Percentiles rank a stretch among this genome's conserved stretches.
Evolutionary conservation across 768 basidiomycete species (phyloP).

Genomic region (Hericium alpestre): DNA sequence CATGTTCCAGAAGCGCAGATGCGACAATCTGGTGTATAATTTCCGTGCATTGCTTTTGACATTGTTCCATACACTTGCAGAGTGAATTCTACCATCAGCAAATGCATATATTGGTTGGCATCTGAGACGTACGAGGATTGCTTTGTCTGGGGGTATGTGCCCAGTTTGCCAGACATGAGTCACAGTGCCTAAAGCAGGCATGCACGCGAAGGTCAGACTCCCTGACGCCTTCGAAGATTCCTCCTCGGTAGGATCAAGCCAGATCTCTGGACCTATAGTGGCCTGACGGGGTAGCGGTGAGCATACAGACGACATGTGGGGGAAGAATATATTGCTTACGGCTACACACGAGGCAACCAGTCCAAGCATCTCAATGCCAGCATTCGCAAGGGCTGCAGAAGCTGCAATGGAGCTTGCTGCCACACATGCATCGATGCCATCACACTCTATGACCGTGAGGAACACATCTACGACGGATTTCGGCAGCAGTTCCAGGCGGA

Average conservation of each 20-base stretch:
- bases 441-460: conserved; percentile 82
- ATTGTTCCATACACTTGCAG: conserved; percentile 61
- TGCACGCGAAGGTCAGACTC: conserved; percentile 67
- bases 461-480: conserved; percentile 92
- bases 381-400: conserved; percentile 83
- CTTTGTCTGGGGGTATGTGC: conserved; percentile 40
- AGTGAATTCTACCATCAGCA: neutral
- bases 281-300: conserved; percentile 31
- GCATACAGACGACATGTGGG: neutral
- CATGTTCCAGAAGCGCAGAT: conserved; percentile 48
- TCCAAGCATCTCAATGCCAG: conserved; percentile 85
- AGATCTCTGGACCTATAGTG: conserved; percentile 43
- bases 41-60: conserved; percentile 60
- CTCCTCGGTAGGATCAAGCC: conserved; percentile 72
- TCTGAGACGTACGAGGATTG: conserved; percentile 34
- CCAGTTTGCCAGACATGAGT: conserved; percentile 88
- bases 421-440: conserved; percentile 83
- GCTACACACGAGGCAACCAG: conserved; percentile 78
- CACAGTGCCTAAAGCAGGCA: conserved; percentile 79
- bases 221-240: conserved; percentile 53
- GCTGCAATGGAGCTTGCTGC: conserved; percentile 80
- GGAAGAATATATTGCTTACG: conserved; percentile 30
- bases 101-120: neutral
- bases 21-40: conserved; percentile 62
- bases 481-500: conserved; percentile 83